Conservation (phyloP, 2,329 filamentous ascomycete species). For the Aspergillus pseudotamarii region DNA sequence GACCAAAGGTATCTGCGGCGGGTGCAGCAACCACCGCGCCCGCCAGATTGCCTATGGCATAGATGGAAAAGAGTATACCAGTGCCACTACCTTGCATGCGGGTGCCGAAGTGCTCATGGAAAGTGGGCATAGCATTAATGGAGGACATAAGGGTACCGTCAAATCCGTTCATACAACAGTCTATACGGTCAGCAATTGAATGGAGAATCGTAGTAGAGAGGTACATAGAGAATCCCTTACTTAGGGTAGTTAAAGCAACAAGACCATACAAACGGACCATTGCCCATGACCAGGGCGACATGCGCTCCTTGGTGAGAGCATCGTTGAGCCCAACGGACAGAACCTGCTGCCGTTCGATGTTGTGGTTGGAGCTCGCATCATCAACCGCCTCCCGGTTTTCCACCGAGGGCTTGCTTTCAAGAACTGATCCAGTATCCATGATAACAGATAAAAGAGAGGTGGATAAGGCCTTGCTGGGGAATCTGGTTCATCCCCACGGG, state of each 20-base stretch:
- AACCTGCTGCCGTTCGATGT: constrained; percentile 8
- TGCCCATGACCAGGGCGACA: constrained; percentile 12
- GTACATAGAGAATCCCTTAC: background rate
- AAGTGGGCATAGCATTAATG: constrained; percentile 49
- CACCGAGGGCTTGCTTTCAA: constrained; percentile 8
- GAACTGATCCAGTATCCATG: background rate
- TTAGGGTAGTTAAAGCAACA: constrained; percentile 11
- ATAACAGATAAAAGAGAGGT: background rate
- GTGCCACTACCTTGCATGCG: constrained; percentile 42
- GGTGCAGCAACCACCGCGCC: constrained; percentile 48
- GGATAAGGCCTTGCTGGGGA: background rate
- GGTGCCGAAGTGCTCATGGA: constrained; percentile 44
- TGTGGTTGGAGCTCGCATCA: background rate
- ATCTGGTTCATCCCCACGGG: constrained; percentile 3
- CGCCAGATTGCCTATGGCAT: constrained; percentile 45
- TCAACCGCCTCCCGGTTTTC: constrained; percentile 9
- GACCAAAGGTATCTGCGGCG: constrained; percentile 49
- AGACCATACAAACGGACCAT: constrained; percentile 13
- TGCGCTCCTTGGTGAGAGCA: constrained; percentile 10
- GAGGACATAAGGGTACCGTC: constrained; percentile 43
- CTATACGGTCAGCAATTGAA: background rate
- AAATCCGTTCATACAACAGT: constrained; percentile 27
- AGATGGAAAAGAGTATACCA: constrained; percentile 51
- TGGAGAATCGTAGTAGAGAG: background rate
- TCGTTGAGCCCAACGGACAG: constrained; percentile 12